Evolutionary conservation across 306 rosid genomes (phyloP), one percentile per base, ranked within the genome.

Genomic region (Lathyrus sativus): DNA sequence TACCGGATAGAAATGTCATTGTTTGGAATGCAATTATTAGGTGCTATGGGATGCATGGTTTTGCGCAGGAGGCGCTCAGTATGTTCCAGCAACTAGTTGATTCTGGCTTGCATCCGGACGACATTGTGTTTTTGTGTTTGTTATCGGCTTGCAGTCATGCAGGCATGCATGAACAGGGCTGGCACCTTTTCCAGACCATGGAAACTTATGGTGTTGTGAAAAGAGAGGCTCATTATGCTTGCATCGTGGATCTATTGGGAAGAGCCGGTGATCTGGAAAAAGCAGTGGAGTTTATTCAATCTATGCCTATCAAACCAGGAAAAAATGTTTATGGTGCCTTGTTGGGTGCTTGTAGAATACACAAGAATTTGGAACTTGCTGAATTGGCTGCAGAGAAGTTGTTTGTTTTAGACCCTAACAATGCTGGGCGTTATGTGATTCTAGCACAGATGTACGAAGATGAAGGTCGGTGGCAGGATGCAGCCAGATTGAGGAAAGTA

Each of bases 221-320:
- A 77, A 59, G 51, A 0, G 83, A 86, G 69, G 84, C 82, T 22
- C 97, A 91, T 59, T 88, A 91, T 58, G 93, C 91, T 43, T 85
- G 93, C 70, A 80, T 89, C 59, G 97, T 91, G 33, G 97, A 91
- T 76, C 88, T 91, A 24, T 70, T 82, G 59, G 97, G 91, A 29
- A 87, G 97, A 78, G 88, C 96, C 4, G 96, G 96, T 43, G 69
- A 81, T 44, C 39, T 88, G 6, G 80, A 86, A 38, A 76, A 72
- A 41, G 96, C 97, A 19, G 77, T 82, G 9, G 80, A 83, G 66
- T 71, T 88, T 62, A 77, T 88, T 18, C 65, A 58, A 49, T 69
- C 76, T 39, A 88, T 91, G 93, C 96, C 93, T n/a, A 55, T 88
- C 50, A 46, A 78, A 76, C 87, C 97, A 1, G 91, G 83, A 24